Evolutionary conservation across 148 eudicot species (phyloP).

Genomic region (Fagopyrum homotropicum): DNA sequence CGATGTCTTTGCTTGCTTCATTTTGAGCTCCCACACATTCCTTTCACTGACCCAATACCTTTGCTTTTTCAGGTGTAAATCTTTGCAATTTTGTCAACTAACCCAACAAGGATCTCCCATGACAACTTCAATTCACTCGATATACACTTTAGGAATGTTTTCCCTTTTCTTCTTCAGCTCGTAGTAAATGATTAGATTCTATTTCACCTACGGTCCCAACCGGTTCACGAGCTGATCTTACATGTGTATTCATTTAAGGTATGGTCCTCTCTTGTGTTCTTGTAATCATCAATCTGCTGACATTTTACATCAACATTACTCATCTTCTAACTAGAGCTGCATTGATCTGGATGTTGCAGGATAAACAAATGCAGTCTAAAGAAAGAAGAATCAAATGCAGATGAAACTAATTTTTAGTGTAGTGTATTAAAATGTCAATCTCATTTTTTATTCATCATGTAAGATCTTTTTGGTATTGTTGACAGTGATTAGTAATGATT

Average conservation of each 20-base stretch:
- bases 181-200: slow-evolving; percentile 5
- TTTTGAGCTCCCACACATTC: neutral
- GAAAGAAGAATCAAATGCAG: neutral
- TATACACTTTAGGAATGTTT: neutral
- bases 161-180: neutral
- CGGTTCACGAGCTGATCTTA: neutral
- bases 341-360: neutral
- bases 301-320: neutral
- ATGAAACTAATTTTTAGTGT: neutral
- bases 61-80: slow-evolving; percentile 29
- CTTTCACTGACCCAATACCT: neutral
- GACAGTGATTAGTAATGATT: slow-evolving; percentile 9
- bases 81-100: slow-evolving; percentile 18
- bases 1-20: neutral
- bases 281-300: neutral
- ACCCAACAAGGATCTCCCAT: slow-evolving; percentile 9
- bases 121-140: neutral
- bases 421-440: neutral
- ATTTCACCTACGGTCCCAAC: neutral
- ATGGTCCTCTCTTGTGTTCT: neutral
- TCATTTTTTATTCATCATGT: neutral
- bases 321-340: neutral
- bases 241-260: slow-evolving; percentile 9
- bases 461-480: neutral
- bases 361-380: neutral